A percentile compares a stretch with the other conserved stretches of the same genome.
These are phyloP conservation scores for Verticillium isaacii DNA, from an alignment of 2,329 filamentous ascomycete genomes.

Conservation along the genomic window DNA sequence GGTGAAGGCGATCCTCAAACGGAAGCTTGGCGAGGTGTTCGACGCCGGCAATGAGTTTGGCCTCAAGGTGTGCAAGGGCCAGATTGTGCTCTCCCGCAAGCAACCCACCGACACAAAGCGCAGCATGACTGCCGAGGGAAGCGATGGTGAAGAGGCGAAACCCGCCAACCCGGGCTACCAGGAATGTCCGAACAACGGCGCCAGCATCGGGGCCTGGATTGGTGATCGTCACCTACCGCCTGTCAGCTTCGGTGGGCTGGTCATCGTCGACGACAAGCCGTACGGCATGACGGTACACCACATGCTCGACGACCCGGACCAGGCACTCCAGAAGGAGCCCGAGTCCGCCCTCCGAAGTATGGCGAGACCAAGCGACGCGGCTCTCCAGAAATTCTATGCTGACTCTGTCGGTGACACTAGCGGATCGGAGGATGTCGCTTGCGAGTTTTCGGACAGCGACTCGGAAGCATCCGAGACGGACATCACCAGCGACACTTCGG, in stretches of 20 bases:
- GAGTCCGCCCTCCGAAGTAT: conserved; percentile 28
- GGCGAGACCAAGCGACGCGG: conserved; percentile 25
- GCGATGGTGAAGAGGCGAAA: conserved; percentile 29
- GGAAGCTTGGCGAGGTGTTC: conserved; percentile 60
- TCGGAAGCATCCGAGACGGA: conserved; percentile 51
- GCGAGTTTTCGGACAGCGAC: conserved; percentile 59
- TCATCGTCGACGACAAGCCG: conserved; percentile 76
- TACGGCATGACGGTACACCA: conserved; percentile 97
- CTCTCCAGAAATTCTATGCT: conserved; percentile 37
- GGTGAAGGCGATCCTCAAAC: conserved; percentile 66
- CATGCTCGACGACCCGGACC: conserved; percentile 74
- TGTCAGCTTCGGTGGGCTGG: conserved; percentile 83
- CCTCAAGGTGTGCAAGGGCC: conserved; percentile 68
- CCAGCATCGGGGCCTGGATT: conserved; percentile 88
- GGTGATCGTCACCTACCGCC: conserved; percentile 82
- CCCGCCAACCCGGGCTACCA: conserved; percentile 74
- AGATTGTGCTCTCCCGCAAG: conserved; percentile 57
- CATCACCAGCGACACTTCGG: conserved; percentile 43
- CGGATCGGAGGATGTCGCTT: conserved; percentile 50
- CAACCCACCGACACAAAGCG: conserved; percentile 22
- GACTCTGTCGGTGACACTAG: conserved; percentile 36
- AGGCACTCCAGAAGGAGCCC: conserved; percentile 13
- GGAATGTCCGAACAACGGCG: conserved; percentile 72
- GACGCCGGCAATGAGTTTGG: conserved; percentile 58
- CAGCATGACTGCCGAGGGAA: conserved; percentile 23